These are phyloP conservation scores for Sarcomyxa edulis DNA, from an alignment of 768 basidiomycete genomes.

Conservation along the genomic window DNA sequence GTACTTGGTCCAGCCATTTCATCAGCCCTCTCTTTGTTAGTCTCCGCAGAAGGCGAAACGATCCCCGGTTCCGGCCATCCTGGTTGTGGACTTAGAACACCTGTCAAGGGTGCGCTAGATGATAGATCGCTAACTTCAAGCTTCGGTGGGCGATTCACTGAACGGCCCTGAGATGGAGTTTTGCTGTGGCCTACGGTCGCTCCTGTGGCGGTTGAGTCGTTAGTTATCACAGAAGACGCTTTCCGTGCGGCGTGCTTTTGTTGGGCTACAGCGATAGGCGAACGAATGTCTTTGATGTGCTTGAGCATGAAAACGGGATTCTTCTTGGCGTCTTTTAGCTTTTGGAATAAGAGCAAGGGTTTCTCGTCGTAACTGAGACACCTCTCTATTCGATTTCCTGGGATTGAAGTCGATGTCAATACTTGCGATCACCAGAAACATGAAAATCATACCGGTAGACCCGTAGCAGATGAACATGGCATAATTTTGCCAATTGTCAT, in stretches of 20 bases:
- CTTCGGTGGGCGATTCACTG: conserved; percentile 55
- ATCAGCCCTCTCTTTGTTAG: conserved; percentile 30
- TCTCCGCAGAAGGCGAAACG: conserved; percentile 52
- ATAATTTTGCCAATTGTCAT: conserved; percentile 98
- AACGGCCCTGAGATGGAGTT: conserved; percentile 29
- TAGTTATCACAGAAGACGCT: conserved; percentile 52
- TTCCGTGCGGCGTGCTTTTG: conserved; percentile 92
- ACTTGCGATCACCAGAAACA: background rate
- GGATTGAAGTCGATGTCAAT: background rate
- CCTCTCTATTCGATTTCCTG: conserved; percentile 79
- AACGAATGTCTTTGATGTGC: conserved; percentile 94
- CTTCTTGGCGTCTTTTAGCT: conserved; percentile 94
- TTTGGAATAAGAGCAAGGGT: conserved; percentile 93
- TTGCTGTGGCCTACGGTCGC: conserved; percentile 42
- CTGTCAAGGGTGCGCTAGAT: conserved; percentile 45
- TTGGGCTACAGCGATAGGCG: conserved; percentile 94
- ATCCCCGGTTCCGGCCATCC: conserved; percentile 70
- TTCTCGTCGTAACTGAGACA: conserved; percentile 98
- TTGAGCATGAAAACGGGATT: conserved; percentile 99
- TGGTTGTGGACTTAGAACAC: conserved; percentile 59
- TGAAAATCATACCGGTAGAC: conserved; percentile 58
- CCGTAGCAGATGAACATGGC: conserved; percentile 99
- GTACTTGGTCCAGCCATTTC: conserved; percentile 31
- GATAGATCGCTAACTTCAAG: conserved; percentile 66
- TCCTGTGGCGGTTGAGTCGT: conserved; percentile 32